Conservation (phyloP, 352 stramenopile genomes). For the Phytopythium montanum region DNA sequence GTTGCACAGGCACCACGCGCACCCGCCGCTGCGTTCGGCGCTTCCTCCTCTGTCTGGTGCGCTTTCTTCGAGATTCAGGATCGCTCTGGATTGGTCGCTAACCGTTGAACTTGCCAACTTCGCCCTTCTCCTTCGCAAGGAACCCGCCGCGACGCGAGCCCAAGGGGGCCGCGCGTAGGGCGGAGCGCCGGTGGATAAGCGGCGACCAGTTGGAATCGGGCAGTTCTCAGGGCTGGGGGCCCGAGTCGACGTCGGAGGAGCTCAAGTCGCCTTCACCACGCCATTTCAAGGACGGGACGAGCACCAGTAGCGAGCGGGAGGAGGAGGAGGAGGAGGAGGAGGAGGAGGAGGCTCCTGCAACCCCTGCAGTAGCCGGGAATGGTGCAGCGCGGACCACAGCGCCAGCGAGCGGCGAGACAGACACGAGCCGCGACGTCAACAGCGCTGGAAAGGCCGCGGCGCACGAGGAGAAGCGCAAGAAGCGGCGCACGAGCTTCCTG, state of each 20-base stretch:
- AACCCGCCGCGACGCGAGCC: conserved; percentile 3
- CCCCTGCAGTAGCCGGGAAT: background rate
- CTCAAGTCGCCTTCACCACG: background rate
- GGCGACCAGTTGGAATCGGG: background rate
- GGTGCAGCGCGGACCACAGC: background rate
- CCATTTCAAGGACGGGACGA: background rate
- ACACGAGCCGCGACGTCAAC: background rate
- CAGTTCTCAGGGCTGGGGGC: background rate
- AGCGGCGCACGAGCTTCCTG: conserved; percentile 44
- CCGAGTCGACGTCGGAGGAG: background rate
- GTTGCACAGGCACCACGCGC: background rate
- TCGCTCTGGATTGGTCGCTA: too few relatives aligned
- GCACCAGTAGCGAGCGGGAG: background rate
- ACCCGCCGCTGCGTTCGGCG: background rate
- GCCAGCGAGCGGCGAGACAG: background rate
- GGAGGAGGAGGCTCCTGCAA: background rate
- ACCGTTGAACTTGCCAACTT: background rate
- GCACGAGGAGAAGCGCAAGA: conserved; percentile 19
- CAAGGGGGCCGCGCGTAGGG: background rate
- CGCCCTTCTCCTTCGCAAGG: conserved; percentile 2
- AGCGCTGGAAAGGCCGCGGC: background rate
- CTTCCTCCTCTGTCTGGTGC: background rate
- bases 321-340: conserved; percentile 1
- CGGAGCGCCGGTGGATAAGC: background rate
- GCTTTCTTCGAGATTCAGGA: too few relatives aligned